phyloP scores from a whole-genome alignment of 345 rosid genomes.

The Populus euphratica region DNA sequence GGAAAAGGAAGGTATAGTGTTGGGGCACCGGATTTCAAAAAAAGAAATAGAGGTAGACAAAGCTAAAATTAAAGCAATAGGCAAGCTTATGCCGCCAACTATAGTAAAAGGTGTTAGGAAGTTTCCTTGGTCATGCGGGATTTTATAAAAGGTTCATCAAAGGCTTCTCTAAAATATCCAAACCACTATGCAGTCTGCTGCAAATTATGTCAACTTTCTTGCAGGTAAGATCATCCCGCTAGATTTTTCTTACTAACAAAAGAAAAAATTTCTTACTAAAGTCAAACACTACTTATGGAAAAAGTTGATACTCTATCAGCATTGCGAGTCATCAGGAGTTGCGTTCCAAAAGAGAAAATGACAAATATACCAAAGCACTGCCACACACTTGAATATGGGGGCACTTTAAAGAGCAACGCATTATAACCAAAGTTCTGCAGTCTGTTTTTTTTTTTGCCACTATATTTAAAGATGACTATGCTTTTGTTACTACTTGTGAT shows the following conservation, averaged over 20 bases:
- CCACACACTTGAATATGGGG: not conserved
- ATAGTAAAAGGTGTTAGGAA: too few species aligned
- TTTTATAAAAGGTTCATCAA: not conserved
- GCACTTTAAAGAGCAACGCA: not conserved
- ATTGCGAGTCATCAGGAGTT: not conserved
- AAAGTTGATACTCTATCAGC: not conserved
- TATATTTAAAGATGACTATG: not conserved
- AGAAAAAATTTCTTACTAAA: not conserved
- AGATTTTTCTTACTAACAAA: not conserved
- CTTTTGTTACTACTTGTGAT: not conserved
- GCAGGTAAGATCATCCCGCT: not conserved
- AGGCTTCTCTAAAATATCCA: not conserved
- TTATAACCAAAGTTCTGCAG: not conserved
- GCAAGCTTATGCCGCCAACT: not conserved
- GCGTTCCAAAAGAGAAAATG: not conserved
- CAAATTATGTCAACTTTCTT: not conserved
- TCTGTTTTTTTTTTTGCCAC: not conserved
- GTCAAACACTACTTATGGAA: not conserved
- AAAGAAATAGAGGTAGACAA: conserved; percentile 1
- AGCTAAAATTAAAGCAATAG: not conserved
- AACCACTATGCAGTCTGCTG: not conserved
- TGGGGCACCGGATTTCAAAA: not conserved
- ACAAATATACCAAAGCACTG: not conserved
- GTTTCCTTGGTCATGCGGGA: not conserved
- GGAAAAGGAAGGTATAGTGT: not conserved